phyloP scores from a whole-genome alignment of 2,329 filamentous ascomycete genomes.

The Epichloe brachyelytri region DNA sequence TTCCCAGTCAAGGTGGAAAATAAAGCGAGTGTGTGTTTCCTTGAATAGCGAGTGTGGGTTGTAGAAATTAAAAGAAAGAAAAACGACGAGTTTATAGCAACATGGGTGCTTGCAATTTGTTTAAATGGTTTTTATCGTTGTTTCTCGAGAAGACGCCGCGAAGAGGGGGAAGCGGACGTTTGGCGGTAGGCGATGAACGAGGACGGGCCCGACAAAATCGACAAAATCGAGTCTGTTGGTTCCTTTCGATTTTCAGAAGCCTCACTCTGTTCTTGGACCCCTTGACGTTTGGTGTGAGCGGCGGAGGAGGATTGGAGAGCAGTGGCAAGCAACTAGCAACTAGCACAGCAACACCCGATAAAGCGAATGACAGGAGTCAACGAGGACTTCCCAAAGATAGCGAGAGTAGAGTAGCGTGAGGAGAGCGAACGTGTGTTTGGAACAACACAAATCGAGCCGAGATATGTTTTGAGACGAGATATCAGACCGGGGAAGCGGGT shows the following conservation, averaged over 20 bases:
- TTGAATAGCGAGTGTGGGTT: conserved; percentile 21
- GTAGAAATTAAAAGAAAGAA: conserved; percentile 8
- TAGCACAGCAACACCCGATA: conserved; percentile 18
- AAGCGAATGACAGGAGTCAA: conserved; percentile 66
- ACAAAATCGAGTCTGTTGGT: background rate
- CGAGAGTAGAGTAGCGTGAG: conserved; percentile 24
- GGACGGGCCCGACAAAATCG: no score
- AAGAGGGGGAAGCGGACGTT: background rate
- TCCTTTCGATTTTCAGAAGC: background rate
- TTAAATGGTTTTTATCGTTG: background rate
- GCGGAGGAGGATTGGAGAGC: conserved; percentile 16
- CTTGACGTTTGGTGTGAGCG: no score
- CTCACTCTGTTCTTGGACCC: no score
- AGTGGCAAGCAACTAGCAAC: conserved; percentile 22
- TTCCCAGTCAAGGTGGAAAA: conserved; percentile 1
- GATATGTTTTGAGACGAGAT: conserved; percentile 3
- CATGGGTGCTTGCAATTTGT: conserved; percentile 2
- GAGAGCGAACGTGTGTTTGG: conserved; percentile 36
- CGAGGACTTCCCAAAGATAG: conserved; percentile 55
- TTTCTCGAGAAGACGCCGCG: background rate
- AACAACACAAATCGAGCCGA: conserved; percentile 2
- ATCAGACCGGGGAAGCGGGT: conserved; percentile 3
- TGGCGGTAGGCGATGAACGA: background rate
- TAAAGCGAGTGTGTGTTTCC: conserved; percentile 6
- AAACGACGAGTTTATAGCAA: conserved; percentile 2